phyloP scores from a whole-genome alignment of 768 basidiomycete species.

The Pisolithus albus region DNA sequence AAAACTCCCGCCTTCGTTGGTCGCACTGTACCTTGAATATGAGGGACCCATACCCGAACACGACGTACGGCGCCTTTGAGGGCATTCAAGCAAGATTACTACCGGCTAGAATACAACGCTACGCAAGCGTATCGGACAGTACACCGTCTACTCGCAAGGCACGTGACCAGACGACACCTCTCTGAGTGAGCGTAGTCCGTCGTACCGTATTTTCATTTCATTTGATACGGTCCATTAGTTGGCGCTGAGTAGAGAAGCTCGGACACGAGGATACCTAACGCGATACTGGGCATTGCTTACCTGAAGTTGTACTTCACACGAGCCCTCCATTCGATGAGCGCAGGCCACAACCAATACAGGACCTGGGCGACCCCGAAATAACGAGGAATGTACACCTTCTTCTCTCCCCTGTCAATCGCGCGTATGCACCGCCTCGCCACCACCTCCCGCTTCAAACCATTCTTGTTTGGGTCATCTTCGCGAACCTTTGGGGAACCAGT shows the following conservation, averaged over 20 bases:
- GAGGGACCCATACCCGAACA: conserved; percentile 90
- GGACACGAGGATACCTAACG: not conserved
- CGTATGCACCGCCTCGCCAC: conserved; percentile 41
- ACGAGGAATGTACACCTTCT: too few relatives aligned
- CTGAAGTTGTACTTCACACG: conserved; percentile 54
- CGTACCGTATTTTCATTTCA: too few relatives aligned
- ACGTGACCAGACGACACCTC: not conserved
- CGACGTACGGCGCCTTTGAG: conserved; percentile 43
- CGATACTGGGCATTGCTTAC: conserved; percentile 3
- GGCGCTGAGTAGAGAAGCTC: not conserved
- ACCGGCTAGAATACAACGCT: not conserved
- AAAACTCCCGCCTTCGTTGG: not conserved
- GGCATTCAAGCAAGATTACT: not conserved
- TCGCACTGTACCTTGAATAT: conserved; percentile 70
- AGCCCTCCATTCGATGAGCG: too few relatives aligned
- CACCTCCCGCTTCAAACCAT: conserved; percentile 50
- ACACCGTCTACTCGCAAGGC: not conserved
- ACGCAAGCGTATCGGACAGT: not conserved
- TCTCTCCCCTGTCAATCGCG: too few relatives aligned
- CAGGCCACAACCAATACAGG: too few relatives aligned
- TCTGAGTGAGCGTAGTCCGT: too few relatives aligned
- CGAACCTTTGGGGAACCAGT: conserved; percentile 27
- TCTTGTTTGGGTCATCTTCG: conserved; percentile 48
- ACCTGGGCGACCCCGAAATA: too few relatives aligned
- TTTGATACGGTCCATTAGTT: not conserved